A percentile compares a stretch with the other conserved stretches of the same genome.
Evolutionary conservation across 169 alveolate genomes (phyloP).

Genomic region (Cryptosporidium canis): DNA sequence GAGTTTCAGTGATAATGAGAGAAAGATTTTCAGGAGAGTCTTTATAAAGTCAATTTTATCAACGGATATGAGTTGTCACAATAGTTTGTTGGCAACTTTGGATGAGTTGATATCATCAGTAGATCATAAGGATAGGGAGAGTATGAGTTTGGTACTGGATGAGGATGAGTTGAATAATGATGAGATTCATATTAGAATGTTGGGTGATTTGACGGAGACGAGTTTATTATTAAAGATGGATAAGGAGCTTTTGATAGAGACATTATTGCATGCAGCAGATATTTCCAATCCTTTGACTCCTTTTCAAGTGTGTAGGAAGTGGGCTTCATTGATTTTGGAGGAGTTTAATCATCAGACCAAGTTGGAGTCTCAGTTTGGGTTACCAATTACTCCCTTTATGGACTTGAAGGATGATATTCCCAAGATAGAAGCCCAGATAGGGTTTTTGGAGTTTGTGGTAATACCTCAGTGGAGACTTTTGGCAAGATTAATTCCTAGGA

Average conservation of each 20-base stretch:
- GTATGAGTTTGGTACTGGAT: background rate
- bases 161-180: background rate
- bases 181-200: slow-evolving; percentile 5
- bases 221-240: slow-evolving; percentile 35
- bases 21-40: slow-evolving; percentile 73
- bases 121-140: background rate
- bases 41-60: slow-evolving; percentile 78
- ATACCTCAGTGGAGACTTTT: slow-evolving; percentile 77
- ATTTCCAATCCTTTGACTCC: slow-evolving; percentile 86
- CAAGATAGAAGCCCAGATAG: slow-evolving; percentile 82
- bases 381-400: slow-evolving; percentile 80
- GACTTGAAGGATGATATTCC: slow-evolving; percentile 83
- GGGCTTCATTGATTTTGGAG: slow-evolving; percentile 82
- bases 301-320: slow-evolving; percentile 78
- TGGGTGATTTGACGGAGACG: slow-evolving; percentile 27
- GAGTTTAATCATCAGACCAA: slow-evolving; percentile 88
- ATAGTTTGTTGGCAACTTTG: background rate
- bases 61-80: slow-evolving; percentile 80
- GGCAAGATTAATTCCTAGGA: slow-evolving; percentile 36
- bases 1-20: slow-evolving; percentile 73
- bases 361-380: slow-evolving; percentile 81
- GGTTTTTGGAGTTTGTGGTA: slow-evolving; percentile 83
- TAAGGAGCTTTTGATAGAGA: slow-evolving; percentile 74
- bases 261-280: slow-evolving; percentile 86
- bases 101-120: slow-evolving; percentile 28